phyloP scores from a whole-genome alignment of 768 basidiomycete species.

The Kondoa malvinella region DNA sequence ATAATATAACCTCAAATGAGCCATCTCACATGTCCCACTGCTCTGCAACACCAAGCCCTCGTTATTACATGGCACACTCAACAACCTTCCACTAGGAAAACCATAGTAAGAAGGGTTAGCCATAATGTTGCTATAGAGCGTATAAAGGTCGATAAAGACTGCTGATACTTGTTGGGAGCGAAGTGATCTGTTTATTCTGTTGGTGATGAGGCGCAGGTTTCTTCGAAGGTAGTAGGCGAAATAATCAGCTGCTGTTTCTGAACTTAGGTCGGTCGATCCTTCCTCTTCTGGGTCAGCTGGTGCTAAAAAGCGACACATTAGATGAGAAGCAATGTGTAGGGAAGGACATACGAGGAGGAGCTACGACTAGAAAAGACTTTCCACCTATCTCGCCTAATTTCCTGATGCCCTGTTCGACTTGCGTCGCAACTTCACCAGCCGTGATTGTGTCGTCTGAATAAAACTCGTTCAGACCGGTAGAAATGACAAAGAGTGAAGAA shows the following conservation, averaged over 20 bases:
- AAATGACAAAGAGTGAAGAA: not conserved
- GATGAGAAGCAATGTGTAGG: not conserved
- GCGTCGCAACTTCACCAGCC: not conserved
- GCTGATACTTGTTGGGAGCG: not conserved
- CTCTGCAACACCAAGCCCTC: not conserved
- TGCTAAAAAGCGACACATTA: not conserved
- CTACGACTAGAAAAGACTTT: not conserved
- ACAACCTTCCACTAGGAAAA: not conserved
- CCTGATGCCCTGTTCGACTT: not conserved
- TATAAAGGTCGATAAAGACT: not conserved
- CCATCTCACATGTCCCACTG: too few species aligned
- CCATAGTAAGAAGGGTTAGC: not conserved
- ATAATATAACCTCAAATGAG: not conserved
- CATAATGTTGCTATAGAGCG: not conserved
- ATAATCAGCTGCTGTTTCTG: not conserved
- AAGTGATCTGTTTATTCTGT: not conserved
- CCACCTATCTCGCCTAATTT: not conserved
- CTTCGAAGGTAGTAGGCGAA: not conserved
- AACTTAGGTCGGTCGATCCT: not conserved
- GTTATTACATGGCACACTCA: not conserved
- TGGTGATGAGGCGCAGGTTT: not conserved
- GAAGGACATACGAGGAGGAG: not conserved
- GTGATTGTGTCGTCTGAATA: not conserved
- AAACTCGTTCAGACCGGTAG: not conserved
- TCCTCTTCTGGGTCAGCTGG: not conserved